These are phyloP conservation scores for Sarocladiaceae sp. DNA, from an alignment of 2,329 filamentous ascomycete genomes.

Conservation along the genomic window DNA sequence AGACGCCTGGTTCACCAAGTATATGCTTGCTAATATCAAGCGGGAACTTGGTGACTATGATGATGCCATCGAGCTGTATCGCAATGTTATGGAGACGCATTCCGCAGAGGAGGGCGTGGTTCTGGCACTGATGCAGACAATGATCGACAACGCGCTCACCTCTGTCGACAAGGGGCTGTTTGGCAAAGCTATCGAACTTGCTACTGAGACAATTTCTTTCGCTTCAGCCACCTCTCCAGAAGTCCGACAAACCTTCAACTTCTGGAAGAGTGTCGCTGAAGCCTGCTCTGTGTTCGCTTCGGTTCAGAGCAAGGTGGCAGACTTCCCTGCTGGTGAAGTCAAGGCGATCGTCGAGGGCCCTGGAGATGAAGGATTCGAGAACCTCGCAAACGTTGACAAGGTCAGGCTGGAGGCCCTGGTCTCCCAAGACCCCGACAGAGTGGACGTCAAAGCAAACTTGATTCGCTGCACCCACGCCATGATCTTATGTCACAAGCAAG, in stretches of 20 bases:
- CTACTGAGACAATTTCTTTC: slow-evolving; percentile 63
- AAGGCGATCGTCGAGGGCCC: slow-evolving; percentile 53
- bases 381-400: slow-evolving; percentile 67
- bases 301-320: slow-evolving; percentile 62
- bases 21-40: slow-evolving; percentile 94
- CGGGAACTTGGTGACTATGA: slow-evolving; percentile 89
- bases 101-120: slow-evolving; percentile 79
- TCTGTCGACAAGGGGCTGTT: slow-evolving; percentile 81
- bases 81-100: slow-evolving; percentile 63
- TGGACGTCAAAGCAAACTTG: slow-evolving; percentile 32
- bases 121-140: slow-evolving; percentile 82
- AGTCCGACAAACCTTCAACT: slow-evolving; percentile 74
- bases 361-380: slow-evolving; percentile 51
- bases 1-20: slow-evolving; percentile 91
- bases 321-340: slow-evolving; percentile 59
- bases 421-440: slow-evolving; percentile 30
- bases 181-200: slow-evolving; percentile 72
- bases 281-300: slow-evolving; percentile 80
- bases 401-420: slow-evolving; percentile 42
- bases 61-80: slow-evolving; percentile 73
- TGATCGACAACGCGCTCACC: slow-evolving; percentile 75
- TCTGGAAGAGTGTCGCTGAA: slow-evolving; percentile 92
- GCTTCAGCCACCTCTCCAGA: slow-evolving; percentile 55
- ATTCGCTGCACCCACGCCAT: slow-evolving; percentile 63
- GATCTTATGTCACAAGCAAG: slow-evolving; percentile 83